Evolutionary conservation across 2,329 filamentous ascomycete genomes (phyloP).

Genomic region (Phoma sp.): DNA sequence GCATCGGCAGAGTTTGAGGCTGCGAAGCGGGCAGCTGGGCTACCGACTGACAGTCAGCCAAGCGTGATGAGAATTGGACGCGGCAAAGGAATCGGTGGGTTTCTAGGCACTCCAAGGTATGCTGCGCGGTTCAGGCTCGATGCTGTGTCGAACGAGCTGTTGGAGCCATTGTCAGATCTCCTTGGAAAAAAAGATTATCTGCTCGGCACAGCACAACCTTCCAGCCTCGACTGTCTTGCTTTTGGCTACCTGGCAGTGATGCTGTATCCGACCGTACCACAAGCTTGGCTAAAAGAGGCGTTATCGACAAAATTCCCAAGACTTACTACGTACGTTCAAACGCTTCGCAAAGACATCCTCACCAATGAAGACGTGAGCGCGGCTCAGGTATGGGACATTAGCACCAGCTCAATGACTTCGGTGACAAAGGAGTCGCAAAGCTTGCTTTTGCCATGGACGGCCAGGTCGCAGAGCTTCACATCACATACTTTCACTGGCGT

Average conservation of each 20-base stretch:
- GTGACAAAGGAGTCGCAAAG: neutral
- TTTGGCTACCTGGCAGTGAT: constrained; percentile 82
- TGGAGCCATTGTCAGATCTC: constrained; percentile 72
- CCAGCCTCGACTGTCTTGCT: constrained; percentile 77
- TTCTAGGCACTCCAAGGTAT: constrained; percentile 72
- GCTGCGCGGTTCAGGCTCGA: constrained; percentile 78
- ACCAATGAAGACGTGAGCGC: constrained; percentile 28
- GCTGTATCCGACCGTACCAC: constrained; percentile 65
- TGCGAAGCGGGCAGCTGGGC: constrained; percentile 45
- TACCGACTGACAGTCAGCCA: constrained; percentile 43
- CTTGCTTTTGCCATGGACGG: constrained; percentile 34
- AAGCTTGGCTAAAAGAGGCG: constrained; percentile 66
- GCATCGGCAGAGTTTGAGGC: constrained; percentile 46
- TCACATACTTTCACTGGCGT: constrained; percentile 19
- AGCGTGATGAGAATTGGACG: constrained; percentile 58
- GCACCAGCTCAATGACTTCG: constrained; percentile 16
- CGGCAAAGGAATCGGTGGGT: constrained; percentile 64
- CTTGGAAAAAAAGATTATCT: constrained; percentile 64
- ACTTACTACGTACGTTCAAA: constrained; percentile 48
- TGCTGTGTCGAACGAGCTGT: constrained; percentile 70
- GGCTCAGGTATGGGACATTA: constrained; percentile 39
- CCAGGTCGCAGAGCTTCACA: constrained; percentile 18
- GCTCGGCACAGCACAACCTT: constrained; percentile 59
- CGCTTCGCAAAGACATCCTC: constrained; percentile 40
- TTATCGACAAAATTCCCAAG: constrained; percentile 58